Evolutionary conservation across 306 rosid genomes (phyloP), one percentile per base, ranked within the genome.

Genomic region (Gynostemma pentaphyllum): DNA sequence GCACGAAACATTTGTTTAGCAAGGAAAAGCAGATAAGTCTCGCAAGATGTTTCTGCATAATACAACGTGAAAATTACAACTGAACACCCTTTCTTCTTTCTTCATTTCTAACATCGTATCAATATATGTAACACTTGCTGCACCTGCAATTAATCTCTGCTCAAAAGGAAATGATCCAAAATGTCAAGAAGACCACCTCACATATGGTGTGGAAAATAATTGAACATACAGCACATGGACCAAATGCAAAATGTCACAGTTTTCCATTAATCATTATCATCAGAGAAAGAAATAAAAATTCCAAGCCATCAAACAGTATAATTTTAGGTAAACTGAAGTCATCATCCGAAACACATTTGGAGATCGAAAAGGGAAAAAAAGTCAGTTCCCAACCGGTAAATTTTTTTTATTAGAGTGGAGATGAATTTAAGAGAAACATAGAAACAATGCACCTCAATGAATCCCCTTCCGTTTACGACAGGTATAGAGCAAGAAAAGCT

Each of bases 391-490:
- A 3, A 27, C 27, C 14, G 34, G 11, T 50, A 6, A 34, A 34
- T 4, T 4, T 23, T 49, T 16, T 27, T 55, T 41, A 39, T 32
- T 55, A 55, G 26, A 10, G 14, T 36, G 32, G 27, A 41, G 67
- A 45, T 64, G 37, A 10, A 63, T 36, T 18, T 37, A 14, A 13
- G 14, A 40, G 66, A 45, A 49, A 51, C 14, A 21, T 66, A 23
- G 12, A 68, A 55, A 27, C 48, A 59, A 49, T 45, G 60, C 32
- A 91, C 96, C 95, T 91, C 89, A 61, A 90, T 76, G 77, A 90
- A 90, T 60, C 97, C 97, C 68, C 95, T 81, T 74, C 97, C 97
- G 59, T 69, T 69, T 44, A 78, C 53, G 54, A 75, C 67, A 2
- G 95, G 94, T 69, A 83, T 72, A 44, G 74, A 69, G 68, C 95